Base-by-base conservation (phyloP, 371 early-diverging fungal species). In the Encephalitozoon cuniculi region DNA sequence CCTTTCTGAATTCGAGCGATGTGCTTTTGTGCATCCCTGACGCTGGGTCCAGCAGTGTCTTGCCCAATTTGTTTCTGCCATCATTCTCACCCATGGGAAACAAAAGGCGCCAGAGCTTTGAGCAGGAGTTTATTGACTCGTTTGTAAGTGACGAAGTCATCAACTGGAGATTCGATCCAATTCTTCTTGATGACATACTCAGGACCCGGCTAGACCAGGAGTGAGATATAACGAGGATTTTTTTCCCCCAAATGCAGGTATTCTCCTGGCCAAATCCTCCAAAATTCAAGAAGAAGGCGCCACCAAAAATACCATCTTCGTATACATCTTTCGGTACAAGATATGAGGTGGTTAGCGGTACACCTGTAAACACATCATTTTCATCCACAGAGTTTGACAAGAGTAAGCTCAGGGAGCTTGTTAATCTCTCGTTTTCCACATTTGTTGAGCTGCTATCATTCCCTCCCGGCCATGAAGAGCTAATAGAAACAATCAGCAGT, bases 71-170 rank as follows among this genome's bases (percentile, higher is more conserved):
- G 52, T 68, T 68, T 55, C 26, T 68, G 26, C 25, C 25, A 39
- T 18, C n/a, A 18, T 12, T 0, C 12, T 25, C 12, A 37, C 59
- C 59, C 59, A 59, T 59, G 59, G 34, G 30, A 59, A 37, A 59
- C 30, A 25, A 37, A 21, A 59, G 9, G 34, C 21, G 37, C 12
- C 68, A 12, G 21, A 68, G 41, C 68, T 55, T 53, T 49, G 68
- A 52, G 5, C 34, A 46, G 34, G 67, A 40, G 34, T 52, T 46
- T 32, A 66, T 66, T 30, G 67, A 49, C 67, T 66, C 52, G n/a
- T 46, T 66, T 66, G 67, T 66, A 8, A 40, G 40, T 23, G 67
- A 66, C 21, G 59, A 59, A 18, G 59, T 59, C 15, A 59, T 59
- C 15, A 32, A 59, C 37, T 59, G 59, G 59, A 59, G 6, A 18